These are phyloP conservation scores for Pseudocercospora pini-densiflorae DNA, from an alignment of 2,329 filamentous ascomycete species.

Conservation along the genomic window DNA sequence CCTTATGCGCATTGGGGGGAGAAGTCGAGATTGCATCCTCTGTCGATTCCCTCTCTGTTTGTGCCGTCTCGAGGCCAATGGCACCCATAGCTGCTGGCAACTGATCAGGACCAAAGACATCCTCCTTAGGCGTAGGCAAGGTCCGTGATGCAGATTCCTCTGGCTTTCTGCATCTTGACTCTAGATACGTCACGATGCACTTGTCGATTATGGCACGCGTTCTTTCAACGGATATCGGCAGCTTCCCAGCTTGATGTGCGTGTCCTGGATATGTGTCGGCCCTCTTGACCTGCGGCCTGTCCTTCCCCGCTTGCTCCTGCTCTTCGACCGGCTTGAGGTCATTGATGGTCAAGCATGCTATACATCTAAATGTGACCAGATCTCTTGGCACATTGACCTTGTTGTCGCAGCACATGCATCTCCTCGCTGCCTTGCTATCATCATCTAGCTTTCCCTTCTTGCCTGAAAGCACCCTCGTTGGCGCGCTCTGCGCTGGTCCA, in stretches of 20 bases:
- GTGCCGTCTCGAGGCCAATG: background rate
- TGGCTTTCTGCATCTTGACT: slow-evolving; percentile 34
- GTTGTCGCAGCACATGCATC: slow-evolving; percentile 85
- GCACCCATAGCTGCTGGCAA: slow-evolving; percentile 18
- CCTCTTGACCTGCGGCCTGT: slow-evolving; percentile 21
- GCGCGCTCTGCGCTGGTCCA: slow-evolving; percentile 34
- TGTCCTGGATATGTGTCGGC: slow-evolving; percentile 26
- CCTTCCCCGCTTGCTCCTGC: slow-evolving; percentile 28
- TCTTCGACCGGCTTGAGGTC: slow-evolving; percentile 59
- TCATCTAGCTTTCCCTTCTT: slow-evolving; percentile 41
- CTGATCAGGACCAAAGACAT: slow-evolving; percentile 24
- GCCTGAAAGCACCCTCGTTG: slow-evolving; percentile 35
- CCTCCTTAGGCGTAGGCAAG: slow-evolving; percentile 15
- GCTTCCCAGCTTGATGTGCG: slow-evolving; percentile 18
- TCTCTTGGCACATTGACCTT: slow-evolving; percentile 78
- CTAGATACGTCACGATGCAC: slow-evolving; percentile 58
- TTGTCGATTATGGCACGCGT: slow-evolving; percentile 63
- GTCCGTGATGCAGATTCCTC: slow-evolving; percentile 10
- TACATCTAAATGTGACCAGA: slow-evolving; percentile 77
- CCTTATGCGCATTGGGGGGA: slow-evolving; percentile 28
- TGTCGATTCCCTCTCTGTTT: slow-evolving; percentile 12
- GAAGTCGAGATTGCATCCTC: slow-evolving; percentile 33
- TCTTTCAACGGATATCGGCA: slow-evolving; percentile 63
- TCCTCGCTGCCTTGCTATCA: slow-evolving; percentile 67
- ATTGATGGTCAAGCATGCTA: slow-evolving; percentile 83